Evolutionary conservation across 139 green algal genomes (phyloP).

Genomic region (Coccomyxa sp.): DNA sequence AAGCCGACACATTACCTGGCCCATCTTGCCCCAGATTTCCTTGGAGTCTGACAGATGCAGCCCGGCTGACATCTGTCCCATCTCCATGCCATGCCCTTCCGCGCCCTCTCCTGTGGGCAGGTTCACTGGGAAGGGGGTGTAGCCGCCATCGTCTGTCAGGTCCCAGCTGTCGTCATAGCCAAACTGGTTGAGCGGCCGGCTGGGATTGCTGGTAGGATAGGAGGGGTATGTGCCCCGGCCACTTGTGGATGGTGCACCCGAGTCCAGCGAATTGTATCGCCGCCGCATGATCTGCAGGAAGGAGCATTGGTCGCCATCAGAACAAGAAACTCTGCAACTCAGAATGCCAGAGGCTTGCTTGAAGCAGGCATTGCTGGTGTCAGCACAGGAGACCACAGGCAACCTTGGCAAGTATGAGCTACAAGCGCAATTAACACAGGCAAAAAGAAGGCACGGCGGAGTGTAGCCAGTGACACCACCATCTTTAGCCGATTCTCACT

Average conservation of each 20-base stretch:
- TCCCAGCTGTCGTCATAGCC: conserved; percentile 6
- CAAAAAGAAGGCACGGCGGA: too few species aligned
- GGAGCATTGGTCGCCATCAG: too few species aligned
- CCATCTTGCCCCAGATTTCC: neutral
- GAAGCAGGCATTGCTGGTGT: too few species aligned
- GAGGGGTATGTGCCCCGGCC: neutral
- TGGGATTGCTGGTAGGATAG: neutral
- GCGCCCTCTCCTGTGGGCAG: neutral
- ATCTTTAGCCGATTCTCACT: too few species aligned
- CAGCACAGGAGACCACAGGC: too few species aligned
- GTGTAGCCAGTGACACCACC: too few species aligned
- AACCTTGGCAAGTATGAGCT: too few species aligned
- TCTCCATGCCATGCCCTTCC: neutral
- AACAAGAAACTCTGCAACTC: too few species aligned
- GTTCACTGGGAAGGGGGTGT: conserved; percentile 2
- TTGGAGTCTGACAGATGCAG: neutral
- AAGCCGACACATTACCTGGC: neutral
- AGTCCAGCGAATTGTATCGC: neutral
- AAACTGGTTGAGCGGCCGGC: neutral
- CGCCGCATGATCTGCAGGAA: neutral
- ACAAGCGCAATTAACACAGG: too few species aligned
- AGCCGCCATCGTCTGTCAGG: neutral
- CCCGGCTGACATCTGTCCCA: neutral
- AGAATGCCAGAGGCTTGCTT: too few species aligned
- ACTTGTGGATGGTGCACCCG: neutral